Percentiles rank a stretch among this genome's conserved stretches.
Conservation (phyloP, 257 asterid genomes). For the Solanum medicagineum region DNA sequence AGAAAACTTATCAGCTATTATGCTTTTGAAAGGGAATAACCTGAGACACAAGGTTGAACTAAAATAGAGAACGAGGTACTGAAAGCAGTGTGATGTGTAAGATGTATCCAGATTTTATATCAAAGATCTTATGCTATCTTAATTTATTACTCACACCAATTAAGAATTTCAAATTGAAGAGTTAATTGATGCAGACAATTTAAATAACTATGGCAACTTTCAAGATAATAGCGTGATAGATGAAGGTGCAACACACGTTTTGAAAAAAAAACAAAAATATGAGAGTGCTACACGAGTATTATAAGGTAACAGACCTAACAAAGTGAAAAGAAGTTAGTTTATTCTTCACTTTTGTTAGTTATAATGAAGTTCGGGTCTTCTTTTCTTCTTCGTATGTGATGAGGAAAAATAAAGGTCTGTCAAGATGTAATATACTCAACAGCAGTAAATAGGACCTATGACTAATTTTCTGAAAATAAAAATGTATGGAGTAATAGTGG, state of each 20-base stretch:
- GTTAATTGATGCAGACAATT: not conserved
- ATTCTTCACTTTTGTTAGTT: not conserved
- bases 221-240: not conserved
- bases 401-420: not conserved
- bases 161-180: not conserved
- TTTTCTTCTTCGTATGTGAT: not conserved
- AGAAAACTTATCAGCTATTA: not conserved
- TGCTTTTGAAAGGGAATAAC: not conserved
- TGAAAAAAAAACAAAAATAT: not conserved
- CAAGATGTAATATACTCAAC: not conserved
- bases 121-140: not conserved
- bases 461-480: not conserved
- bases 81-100: not conserved
- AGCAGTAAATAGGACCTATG: not conserved
- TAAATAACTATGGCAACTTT: not conserved
- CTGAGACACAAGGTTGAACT: not conserved
- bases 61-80: not conserved
- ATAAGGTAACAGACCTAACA: not conserved
- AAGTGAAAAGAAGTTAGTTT: not conserved
- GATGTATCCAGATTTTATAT: not conserved
- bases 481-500: not conserved
- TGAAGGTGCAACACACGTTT: not conserved
- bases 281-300: not conserved
- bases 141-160: not conserved
- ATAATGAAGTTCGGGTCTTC: not conserved